These are phyloP conservation scores for Xylariaceae sp. DNA, from an alignment of 2,329 filamentous ascomycete genomes.

Conservation along the genomic window DNA sequence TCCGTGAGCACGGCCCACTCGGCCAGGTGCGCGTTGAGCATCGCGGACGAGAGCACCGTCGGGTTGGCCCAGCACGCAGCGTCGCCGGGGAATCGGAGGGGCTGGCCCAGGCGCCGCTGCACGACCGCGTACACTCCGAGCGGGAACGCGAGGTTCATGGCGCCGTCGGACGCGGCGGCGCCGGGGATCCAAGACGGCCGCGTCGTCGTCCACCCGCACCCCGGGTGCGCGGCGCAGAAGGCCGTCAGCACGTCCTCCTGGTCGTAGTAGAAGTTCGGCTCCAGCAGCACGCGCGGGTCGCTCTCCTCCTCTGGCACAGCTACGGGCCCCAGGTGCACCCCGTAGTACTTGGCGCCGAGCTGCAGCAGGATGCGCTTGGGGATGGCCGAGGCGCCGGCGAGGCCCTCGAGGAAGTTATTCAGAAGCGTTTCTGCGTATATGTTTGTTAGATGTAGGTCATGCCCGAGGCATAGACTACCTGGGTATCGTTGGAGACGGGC, in stretches of 20 bases:
- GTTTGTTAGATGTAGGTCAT: not conserved
- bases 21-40: constrained; percentile 51
- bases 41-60: constrained; percentile 46
- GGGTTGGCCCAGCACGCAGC: constrained; percentile 46
- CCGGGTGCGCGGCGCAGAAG: constrained; percentile 43
- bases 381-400: constrained; percentile 30
- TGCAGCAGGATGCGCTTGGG: constrained; percentile 53
- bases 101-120: constrained; percentile 43
- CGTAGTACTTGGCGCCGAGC: constrained; percentile 57
- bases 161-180: constrained; percentile 50
- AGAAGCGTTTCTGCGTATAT: constrained; percentile 37
- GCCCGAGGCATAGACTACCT: not conserved
- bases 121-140: constrained; percentile 55
- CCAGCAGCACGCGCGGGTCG: constrained; percentile 46
- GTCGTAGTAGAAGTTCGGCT: constrained; percentile 58
- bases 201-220: constrained; percentile 48
- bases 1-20: constrained; percentile 53
- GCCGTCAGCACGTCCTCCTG: constrained; percentile 53
- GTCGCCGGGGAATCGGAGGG: constrained; percentile 48
- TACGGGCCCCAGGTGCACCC: constrained; percentile 49
- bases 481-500: not conserved
- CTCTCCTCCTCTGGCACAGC: constrained; percentile 48
- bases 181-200: constrained; percentile 53
- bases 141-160: constrained; percentile 52
- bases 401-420: constrained; percentile 49